phyloP scores from a whole-genome alignment of 805 yeast species.

The Pichia occidentalis region DNA sequence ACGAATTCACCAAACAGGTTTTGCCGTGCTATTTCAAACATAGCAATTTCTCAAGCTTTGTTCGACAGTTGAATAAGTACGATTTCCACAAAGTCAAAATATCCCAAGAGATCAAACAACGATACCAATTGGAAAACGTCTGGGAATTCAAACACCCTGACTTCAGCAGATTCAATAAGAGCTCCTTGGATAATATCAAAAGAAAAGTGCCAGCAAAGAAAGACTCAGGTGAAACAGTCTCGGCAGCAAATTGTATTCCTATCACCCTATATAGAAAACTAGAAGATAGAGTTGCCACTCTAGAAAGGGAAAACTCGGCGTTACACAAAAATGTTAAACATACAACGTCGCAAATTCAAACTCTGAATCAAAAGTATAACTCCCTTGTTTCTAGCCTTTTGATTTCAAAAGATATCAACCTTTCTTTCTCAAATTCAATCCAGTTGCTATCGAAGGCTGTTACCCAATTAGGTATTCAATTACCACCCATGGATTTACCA shows the following conservation, averaged over 20 bases:
- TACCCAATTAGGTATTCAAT: slow-evolving; percentile 52
- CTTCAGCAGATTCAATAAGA: slow-evolving; percentile 67
- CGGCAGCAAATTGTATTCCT: slow-evolving; percentile 3
- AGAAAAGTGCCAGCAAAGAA: slow-evolving; percentile 60
- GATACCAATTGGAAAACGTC: slow-evolving; percentile 51
- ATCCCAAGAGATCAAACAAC: slow-evolving; percentile 56
- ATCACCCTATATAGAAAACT: slow-evolving; percentile 19
- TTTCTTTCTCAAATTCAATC: slow-evolving; percentile 48
- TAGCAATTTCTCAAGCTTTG: slow-evolving; percentile 90
- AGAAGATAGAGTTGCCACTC: slow-evolving; percentile 26
- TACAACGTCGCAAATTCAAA: slow-evolving; percentile 32
- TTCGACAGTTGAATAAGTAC: slow-evolving; percentile 90
- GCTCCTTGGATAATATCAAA: slow-evolving; percentile 80
- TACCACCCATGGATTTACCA: slow-evolving; percentile 61
- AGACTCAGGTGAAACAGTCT: slow-evolving; percentile 17
- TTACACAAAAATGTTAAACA: slow-evolving; percentile 31
- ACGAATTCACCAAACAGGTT: slow-evolving; percentile 81
- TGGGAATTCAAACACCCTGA: slow-evolving; percentile 97
- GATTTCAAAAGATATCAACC: slow-evolving; percentile 49
- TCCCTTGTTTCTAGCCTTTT: slow-evolving; percentile 57
- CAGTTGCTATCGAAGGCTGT: slow-evolving; percentile 44
- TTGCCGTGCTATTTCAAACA: slow-evolving; percentile 93
- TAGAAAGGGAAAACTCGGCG: slow-evolving; percentile 25
- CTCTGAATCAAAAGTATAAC: slow-evolving; percentile 51
- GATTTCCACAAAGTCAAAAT: slow-evolving; percentile 94